Base-by-base conservation (phyloP, 805 yeast genomes). In the Clavispora vitiphila region DNA sequence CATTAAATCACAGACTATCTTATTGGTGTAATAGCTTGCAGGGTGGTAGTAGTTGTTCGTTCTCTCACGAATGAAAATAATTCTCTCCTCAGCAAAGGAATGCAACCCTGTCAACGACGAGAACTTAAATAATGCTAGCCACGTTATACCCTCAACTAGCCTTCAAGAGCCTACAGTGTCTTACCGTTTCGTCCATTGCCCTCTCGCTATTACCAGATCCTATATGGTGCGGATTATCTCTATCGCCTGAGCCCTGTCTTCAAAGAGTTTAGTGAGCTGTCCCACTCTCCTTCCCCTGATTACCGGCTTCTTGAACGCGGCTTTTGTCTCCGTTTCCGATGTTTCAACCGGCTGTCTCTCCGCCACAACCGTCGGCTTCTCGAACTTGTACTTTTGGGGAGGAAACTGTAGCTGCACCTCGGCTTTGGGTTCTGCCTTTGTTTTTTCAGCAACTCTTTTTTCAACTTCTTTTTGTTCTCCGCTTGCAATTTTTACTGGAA, bases 1-100 rank as follows among this genome's bases (percentile, higher is more conserved):
- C n/a, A 93, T 62, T 26, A 93, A 83, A 59, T 93, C 99, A 67
- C 96, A 86, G 3, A 89, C 45, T 26, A 93, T 82, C 58, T 93
- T 93, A 51, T 95, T 83, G 35, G 80, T 53, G 57, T 86, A 93
- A 61, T 90, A 93, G 45, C 95, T 82, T 40, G 83, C 59, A 12
- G 99, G 96, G 45, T 81, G 81, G 63, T 93, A 93, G 61, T 93
- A 93, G 51, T 91, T 91, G 59, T 93, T 93, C 5, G 98, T 89
- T 42, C 99, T 76, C 63, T 93, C 99, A 41, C 96, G 78, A 44
- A 93, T 76, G 57, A 91, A 93, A 14, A 91, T 87, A 35, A 89
- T 78, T 53, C 98, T 74, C 60, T 93, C 99, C 40, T 79, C 74
- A 0, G 96, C 81, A 61, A 93, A 93, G 3, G 96, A 78, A 50